These are phyloP conservation scores for Lactifluus piperatus DNA, from an alignment of 768 basidiomycete species.

Conservation along the genomic window DNA sequence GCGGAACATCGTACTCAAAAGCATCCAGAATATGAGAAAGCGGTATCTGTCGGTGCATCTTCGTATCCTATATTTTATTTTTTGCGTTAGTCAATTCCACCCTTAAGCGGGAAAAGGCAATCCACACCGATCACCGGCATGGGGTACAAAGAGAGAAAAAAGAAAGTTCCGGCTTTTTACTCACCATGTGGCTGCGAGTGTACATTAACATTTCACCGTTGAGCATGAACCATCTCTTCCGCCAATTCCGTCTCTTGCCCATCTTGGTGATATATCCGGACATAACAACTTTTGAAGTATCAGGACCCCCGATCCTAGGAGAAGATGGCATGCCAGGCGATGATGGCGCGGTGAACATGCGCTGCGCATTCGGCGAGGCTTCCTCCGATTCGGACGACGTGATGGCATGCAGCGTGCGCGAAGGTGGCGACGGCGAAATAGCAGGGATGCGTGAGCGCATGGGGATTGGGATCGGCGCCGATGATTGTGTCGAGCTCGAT, in stretches of 20 bases:
- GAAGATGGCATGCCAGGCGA: conserved; percentile 32
- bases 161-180: conserved; percentile 24
- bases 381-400: conserved; percentile 81
- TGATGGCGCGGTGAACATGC: conserved; percentile 23
- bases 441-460: conserved; percentile 26
- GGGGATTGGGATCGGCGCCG: conserved; percentile 48
- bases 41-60: conserved; percentile 78
- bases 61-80: conserved; percentile 67
- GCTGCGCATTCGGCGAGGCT: conserved; percentile 34
- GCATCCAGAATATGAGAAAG: conserved; percentile 86
- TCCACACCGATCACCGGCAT: conserved; percentile 10
- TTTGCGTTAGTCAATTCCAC: background rate
- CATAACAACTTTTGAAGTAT: conserved; percentile 71
- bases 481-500: conserved; percentile 18
- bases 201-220: conserved; percentile 83
- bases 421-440: conserved; percentile 43
- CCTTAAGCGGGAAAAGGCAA: background rate
- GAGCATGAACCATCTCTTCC: conserved; percentile 96
- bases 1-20: conserved; percentile 70
- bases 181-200: conserved; percentile 90
- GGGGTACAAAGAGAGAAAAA: background rate
- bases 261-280: conserved; percentile 96
- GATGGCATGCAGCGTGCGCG: conserved; percentile 35
- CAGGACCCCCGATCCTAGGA: conserved; percentile 36
- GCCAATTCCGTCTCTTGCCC: conserved; percentile 90